These are phyloP conservation scores for Hericium alpestre DNA, from an alignment of 768 basidiomycete genomes.

Conservation along the genomic window DNA sequence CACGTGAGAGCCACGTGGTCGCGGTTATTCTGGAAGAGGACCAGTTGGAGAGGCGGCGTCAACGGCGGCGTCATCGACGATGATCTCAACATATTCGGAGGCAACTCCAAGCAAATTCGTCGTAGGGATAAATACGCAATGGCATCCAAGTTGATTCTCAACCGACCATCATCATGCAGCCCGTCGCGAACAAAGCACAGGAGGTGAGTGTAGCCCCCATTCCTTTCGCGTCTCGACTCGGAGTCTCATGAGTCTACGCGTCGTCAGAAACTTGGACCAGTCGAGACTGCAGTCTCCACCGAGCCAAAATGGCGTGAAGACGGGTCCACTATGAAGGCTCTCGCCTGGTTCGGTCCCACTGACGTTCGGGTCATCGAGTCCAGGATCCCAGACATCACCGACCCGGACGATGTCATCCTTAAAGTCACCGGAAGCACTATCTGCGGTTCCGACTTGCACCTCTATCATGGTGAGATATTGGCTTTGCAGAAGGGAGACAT, in stretches of 20 bases:
- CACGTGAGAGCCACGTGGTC: too few relatives aligned
- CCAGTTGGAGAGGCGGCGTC: too few relatives aligned
- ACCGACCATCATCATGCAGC: not conserved
- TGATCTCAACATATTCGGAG: too few relatives aligned
- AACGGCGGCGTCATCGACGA: too few relatives aligned
- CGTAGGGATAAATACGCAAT: too few relatives aligned
- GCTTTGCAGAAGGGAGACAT: constrained; percentile 65
- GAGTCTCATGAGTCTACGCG: not conserved
- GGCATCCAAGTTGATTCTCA: too few relatives aligned
- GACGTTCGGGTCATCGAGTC: not conserved
- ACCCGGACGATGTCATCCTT: constrained; percentile 67
- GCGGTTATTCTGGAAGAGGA: too few relatives aligned
- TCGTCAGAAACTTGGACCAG: not conserved
- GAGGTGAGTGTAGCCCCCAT: not conserved
- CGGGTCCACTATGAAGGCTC: constrained; percentile 54
- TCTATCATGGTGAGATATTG: constrained; percentile 61
- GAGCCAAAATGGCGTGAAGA: constrained; percentile 23
- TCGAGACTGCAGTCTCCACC: not conserved
- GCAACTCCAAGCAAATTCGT: too few relatives aligned
- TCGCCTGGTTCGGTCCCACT: not conserved
- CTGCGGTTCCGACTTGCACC: constrained; percentile 57
- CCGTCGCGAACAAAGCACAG: not conserved
- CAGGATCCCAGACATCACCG: constrained; percentile 24
- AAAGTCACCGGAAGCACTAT: constrained; percentile 70
- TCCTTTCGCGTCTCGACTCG: not conserved